A percentile compares a stretch with the other conserved stretches of the same genome.
These are phyloP conservation scores for Sistotremastrum niveocremeum DNA, from an alignment of 768 basidiomycete genomes.

Conservation along the genomic window DNA sequence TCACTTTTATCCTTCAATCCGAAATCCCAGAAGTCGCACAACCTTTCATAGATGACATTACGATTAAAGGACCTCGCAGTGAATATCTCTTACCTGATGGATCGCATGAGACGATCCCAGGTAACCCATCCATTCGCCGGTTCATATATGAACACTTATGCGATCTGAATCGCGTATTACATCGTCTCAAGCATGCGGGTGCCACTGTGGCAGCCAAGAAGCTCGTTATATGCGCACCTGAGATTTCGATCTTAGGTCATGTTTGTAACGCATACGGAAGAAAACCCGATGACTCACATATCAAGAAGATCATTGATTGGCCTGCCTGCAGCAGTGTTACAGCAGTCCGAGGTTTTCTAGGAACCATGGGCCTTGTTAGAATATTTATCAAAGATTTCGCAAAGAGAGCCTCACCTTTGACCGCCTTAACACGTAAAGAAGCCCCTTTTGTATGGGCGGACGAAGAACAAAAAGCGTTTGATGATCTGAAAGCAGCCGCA, in stretches of 20 bases:
- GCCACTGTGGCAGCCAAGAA: constrained; percentile 9
- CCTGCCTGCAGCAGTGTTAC: constrained; percentile 6
- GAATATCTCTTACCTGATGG: constrained; percentile 10
- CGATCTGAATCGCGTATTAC: constrained; percentile 21
- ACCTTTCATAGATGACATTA: constrained; percentile 28
- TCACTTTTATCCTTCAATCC: constrained; percentile 21
- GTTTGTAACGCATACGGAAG: constrained; percentile 22
- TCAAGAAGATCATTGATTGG: constrained; percentile 16
- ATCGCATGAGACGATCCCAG: constrained; percentile 9
- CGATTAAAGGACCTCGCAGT: constrained; percentile 17
- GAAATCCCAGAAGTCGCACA: constrained; percentile 26
- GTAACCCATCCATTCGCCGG: constrained; percentile 16
- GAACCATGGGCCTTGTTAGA: constrained; percentile 10
- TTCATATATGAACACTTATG: constrained; percentile 26
- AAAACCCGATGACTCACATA: constrained; percentile 13
- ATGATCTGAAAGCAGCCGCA: constrained; percentile 9
- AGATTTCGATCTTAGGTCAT: constrained; percentile 20
- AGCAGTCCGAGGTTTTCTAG: constrained; percentile 15
- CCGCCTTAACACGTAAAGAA: constrained; percentile 9
- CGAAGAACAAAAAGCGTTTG: constrained; percentile 6
- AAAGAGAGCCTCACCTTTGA: constrained; percentile 9
- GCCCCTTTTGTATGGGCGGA: constrained; percentile 9
- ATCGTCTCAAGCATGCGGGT: constrained; percentile 16
- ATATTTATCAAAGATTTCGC: constrained; percentile 13
- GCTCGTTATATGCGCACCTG: not conserved